phyloP scores from a whole-genome alignment of 2,329 filamentous ascomycete genomes.

The Didymosphaeria variabile region DNA sequence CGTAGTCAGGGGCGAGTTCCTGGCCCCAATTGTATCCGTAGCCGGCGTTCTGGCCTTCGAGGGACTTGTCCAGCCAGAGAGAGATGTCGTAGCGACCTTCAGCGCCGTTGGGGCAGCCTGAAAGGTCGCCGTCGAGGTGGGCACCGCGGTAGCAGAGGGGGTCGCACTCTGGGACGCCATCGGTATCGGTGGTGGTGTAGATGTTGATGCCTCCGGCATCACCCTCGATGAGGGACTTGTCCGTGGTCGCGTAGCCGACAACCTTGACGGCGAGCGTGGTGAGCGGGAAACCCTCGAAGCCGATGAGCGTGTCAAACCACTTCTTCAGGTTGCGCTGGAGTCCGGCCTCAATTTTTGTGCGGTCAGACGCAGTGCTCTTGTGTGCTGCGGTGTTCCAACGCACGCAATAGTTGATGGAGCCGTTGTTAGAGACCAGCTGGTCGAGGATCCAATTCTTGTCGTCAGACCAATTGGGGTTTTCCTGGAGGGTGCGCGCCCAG shows the following conservation, averaged over 20 bases:
- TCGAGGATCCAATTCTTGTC: slow-evolving; percentile 45
- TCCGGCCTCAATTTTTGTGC: slow-evolving; percentile 47
- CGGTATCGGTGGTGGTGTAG: slow-evolving; percentile 53
- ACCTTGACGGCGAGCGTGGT: slow-evolving; percentile 51
- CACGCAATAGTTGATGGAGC: slow-evolving; percentile 55
- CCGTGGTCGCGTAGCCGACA: slow-evolving; percentile 56
- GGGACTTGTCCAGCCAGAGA: slow-evolving; percentile 58
- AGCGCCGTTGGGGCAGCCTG: slow-evolving; percentile 51
- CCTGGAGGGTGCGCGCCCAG: slow-evolving; percentile 36
- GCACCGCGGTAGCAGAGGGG: slow-evolving; percentile 55
- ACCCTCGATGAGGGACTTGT: slow-evolving; percentile 49
- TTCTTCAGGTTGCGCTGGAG: slow-evolving; percentile 50
- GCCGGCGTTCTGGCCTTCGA: slow-evolving; percentile 49
- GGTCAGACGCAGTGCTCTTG: slow-evolving; percentile 51
- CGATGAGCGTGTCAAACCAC: slow-evolving; percentile 57
- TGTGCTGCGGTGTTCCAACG: slow-evolving; percentile 54
- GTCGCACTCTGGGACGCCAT: slow-evolving; percentile 55
- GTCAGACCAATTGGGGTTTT: slow-evolving; percentile 32
- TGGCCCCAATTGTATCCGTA: slow-evolving; percentile 60
- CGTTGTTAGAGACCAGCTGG: slow-evolving; percentile 38
- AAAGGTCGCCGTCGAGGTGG: slow-evolving; percentile 55
- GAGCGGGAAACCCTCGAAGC: slow-evolving; percentile 57
- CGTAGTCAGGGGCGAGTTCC: slow-evolving; percentile 55
- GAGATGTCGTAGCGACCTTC: slow-evolving; percentile 50
- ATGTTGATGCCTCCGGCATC: slow-evolving; percentile 50